Base-by-base conservation (phyloP, 768 basidiomycete genomes). In the Phaffia australis region DNA sequence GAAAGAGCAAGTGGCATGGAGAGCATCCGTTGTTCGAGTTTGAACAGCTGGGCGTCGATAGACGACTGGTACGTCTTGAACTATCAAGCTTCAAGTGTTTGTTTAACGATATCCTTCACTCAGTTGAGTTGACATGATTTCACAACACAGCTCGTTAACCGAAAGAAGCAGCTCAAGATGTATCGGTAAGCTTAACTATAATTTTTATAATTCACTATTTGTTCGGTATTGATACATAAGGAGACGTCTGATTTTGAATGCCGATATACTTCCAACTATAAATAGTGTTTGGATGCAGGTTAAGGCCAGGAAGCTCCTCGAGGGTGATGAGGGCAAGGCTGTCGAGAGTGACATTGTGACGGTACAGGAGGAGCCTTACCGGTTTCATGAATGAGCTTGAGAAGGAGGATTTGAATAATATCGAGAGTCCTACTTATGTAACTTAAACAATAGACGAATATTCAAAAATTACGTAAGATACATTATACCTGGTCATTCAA, bases 141-240 rank as follows among this genome's bases (percentile, higher is more conserved):
- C 52, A 58, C 11, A 3, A 42, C n/a, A 19, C 55, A 77, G 76
- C 80, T 98, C 54, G 85, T 99, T 61, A 99, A 99, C 73, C 81
- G 95, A 56, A 97, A 95, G 77, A 80, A 89, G 66, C 87, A 92
- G 77, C 78, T 95, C 60, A 94, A 94, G 77, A 99, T 99, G 95
- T 97, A 94, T 75, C 81, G 95, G 56, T 71, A 42, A 60, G 69
- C 46, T 4, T 29, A 16, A 51, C 16, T 51, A 16, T 51, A 51
- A 16, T 21, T 25, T 50, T 6, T 3, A 29, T 58, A 4, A 18
- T n/a, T n/a, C n/a, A n/a, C n/a, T n/a, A n/a, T n/a, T n/a, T n/a
- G n/a, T n/a, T n/a, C n/a, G n/a, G n/a, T n/a, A n/a, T n/a, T n/a
- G n/a, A n/a, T n/a, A n/a, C n/a, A n/a, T n/a, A n/a, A n/a, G n/a